Base-by-base conservation (phyloP, 805 yeast species). In the Pichia phayaonensis region DNA sequence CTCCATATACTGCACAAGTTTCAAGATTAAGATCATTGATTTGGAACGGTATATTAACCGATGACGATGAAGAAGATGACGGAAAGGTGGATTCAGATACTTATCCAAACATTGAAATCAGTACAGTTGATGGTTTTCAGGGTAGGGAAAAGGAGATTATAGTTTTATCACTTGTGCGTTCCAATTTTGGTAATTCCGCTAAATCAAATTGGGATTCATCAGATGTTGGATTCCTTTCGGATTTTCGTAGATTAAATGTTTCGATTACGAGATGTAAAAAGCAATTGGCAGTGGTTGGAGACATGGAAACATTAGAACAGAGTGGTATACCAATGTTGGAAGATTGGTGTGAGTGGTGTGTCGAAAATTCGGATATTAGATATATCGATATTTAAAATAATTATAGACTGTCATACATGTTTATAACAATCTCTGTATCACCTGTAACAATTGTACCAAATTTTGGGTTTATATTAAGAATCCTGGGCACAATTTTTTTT, bases 91-190 rank as follows among this genome's bases (percentile, higher is more conserved):
- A 2, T 23, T 4, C 11, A 3, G 26, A 47, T 10, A 42, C 47
- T 20, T 69, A 68, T 45, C 73, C 76, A 0, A 61, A 54, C 2
- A 69, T 92, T 7, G 98, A 92, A 61, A 78, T 90, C 0, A 80
- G 95, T 5, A 88, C 97, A 0, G 92, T 92, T 5, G 99, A 92
- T 68, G 97, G 97, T 1, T 94, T 92, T 61, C 99, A 92, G 70
- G 99, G 99, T 1, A 72, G 97, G 54, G 99, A 92, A 62, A 94
- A 92, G 64, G 95, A 90, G 59, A 84, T 82, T 0, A 89, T 92
- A 8, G 74, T 92, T 1, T 68, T 94, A 13, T 76, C 94, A 2
- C 65, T 92, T 48, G 97, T 92, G 2, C 73, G 99, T 55, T 84
- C 94, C 40, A 92, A 92, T 63, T 45, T 29, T 27, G 52, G 51